Percentiles rank a stretch among this genome's conserved stretches.
phyloP scores from a whole-genome alignment of 2,329 filamentous ascomycete species.

The Talaromyces marneffei region DNA sequence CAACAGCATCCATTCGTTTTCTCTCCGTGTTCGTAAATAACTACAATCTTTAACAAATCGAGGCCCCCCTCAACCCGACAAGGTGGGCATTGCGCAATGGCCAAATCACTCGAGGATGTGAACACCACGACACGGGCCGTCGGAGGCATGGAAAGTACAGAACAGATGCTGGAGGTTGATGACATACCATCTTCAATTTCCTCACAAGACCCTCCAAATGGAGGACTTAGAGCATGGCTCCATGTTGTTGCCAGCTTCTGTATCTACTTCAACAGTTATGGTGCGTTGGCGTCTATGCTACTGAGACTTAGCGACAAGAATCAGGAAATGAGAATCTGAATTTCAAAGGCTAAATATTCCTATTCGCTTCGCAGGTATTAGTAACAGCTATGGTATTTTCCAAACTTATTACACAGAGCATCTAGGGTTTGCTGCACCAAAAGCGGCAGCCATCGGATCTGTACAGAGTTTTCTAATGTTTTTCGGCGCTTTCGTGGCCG shows the following conservation, averaged over 20 bases:
- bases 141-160: neutral
- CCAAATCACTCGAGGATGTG: neutral
- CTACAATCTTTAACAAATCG: neutral
- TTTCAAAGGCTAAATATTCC: neutral
- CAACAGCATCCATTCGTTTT: neutral
- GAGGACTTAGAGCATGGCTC: constrained; percentile 20
- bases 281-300: neutral
- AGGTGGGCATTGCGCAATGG: neutral
- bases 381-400: constrained; percentile 21
- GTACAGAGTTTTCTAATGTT: constrained; percentile 41
- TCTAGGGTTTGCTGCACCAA: constrained; percentile 16
- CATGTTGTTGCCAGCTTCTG: constrained; percentile 19
- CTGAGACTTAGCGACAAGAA: neutral
- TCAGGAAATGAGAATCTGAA: neutral
- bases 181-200: neutral
- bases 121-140: neutral
- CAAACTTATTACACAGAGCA: constrained; percentile 22
- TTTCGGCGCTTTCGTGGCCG: constrained; percentile 37
- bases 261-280: constrained; percentile 19
- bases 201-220: constrained; percentile 13
- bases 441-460: constrained; percentile 36
- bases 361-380: constrained; percentile 15
- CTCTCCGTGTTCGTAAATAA: neutral
- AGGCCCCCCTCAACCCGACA: neutral
- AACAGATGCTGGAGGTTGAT: neutral